Evolutionary conservation across 2,329 filamentous ascomycete genomes (phyloP).

Genomic region (Botrytis hyacinthi): DNA sequence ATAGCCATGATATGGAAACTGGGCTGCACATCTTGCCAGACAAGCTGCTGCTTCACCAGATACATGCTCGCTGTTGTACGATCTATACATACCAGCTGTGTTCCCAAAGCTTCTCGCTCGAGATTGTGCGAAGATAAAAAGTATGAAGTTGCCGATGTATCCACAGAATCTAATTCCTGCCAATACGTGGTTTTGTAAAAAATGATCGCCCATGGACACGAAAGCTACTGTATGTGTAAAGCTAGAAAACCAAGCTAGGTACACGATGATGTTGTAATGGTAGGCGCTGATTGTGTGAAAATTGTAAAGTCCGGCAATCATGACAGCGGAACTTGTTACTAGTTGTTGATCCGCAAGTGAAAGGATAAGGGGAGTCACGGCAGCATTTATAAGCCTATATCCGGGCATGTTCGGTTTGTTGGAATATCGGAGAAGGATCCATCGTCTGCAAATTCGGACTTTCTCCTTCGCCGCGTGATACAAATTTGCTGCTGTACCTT

Average conservation of each 20-base stretch:
- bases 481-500: background rate
- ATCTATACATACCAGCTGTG: background rate
- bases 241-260: slow-evolving; percentile 11
- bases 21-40: background rate
- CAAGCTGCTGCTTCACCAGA: slow-evolving; percentile 6
- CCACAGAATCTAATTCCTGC: background rate
- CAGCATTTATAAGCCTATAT: background rate
- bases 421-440: background rate
- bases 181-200: background rate
- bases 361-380: background rate
- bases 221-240: slow-evolving; percentile 12
- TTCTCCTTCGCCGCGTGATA: background rate
- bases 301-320: slow-evolving; percentile 5
- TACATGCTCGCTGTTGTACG: background rate
- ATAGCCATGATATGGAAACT: background rate
- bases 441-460: background rate
- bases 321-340: background rate
- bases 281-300: background rate
- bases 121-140: background rate
- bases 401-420: background rate
- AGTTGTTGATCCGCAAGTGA: slow-evolving; percentile 16
- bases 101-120: slow-evolving; percentile 11
- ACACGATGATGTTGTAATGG: slow-evolving; percentile 16
- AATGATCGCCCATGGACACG: background rate
- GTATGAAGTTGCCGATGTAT: slow-evolving; percentile 6